Conservation (phyloP, 306 rosid species). For the Casuarina glauca region DNA sequence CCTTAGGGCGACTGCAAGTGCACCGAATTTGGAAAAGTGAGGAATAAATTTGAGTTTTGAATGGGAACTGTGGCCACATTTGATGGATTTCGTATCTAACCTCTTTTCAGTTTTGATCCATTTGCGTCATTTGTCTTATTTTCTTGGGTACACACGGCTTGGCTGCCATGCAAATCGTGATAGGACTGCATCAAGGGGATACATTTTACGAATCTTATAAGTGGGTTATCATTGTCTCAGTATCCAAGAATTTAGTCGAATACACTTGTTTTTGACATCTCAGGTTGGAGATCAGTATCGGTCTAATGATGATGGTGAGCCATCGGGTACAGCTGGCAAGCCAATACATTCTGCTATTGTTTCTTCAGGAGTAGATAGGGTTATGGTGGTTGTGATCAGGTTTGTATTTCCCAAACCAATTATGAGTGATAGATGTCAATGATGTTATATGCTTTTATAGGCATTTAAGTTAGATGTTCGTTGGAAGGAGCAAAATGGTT, state of each 20-base stretch:
- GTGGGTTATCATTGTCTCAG: background rate
- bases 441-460: background rate
- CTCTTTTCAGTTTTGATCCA: background rate
- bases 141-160: background rate
- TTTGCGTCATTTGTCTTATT: background rate
- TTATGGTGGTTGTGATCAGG: constrained; percentile 97
- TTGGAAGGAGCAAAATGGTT: background rate
- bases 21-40: background rate
- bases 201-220: constrained; percentile 1
- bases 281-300: constrained; percentile 92
- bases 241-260: background rate
- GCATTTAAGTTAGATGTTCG: background rate
- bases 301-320: constrained; percentile 95
- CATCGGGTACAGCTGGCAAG: constrained; percentile 94
- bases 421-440: background rate
- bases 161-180: background rate
- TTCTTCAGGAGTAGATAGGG: constrained; percentile 89
- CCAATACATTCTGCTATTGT: constrained; percentile 82
- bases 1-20: background rate
- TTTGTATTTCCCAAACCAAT: constrained; percentile 26
- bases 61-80: background rate
- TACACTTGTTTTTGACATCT: constrained; percentile 12
- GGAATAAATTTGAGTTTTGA: background rate
- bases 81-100: background rate
- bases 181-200: background rate